A percentile compares a stretch with the other conserved stretches of the same genome.
phyloP scores from a whole-genome alignment of 2,329 filamentous ascomycete species.

The Bisporella sp. region DNA sequence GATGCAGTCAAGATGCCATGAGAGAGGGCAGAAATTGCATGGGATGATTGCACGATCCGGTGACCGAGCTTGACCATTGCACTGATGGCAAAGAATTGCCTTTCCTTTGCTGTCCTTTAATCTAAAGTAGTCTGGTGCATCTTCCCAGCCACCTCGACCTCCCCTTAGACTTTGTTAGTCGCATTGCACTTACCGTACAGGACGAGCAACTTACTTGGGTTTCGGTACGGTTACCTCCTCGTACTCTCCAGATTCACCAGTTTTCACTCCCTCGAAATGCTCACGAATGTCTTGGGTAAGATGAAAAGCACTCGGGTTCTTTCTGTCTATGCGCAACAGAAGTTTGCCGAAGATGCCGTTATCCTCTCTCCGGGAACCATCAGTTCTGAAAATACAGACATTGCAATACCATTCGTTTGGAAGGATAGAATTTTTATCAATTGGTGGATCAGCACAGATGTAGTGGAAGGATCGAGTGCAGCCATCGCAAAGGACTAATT shows the following conservation, averaged over 20 bases:
- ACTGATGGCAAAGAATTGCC: constrained; percentile 69
- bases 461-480: constrained; percentile 90
- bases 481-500: constrained; percentile 88
- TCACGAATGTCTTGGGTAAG: constrained; percentile 66
- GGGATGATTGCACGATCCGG: constrained; percentile 67
- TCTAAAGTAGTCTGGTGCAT: constrained; percentile 59
- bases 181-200: neutral
- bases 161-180: constrained; percentile 25
- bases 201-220: constrained; percentile 46
- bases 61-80: constrained; percentile 56
- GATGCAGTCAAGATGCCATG: constrained; percentile 91
- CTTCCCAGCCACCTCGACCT: constrained; percentile 45
- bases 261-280: constrained; percentile 73
- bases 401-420: constrained; percentile 82
- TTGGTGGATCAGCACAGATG: constrained; percentile 75
- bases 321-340: constrained; percentile 57
- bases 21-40: constrained; percentile 74
- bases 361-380: constrained; percentile 30
- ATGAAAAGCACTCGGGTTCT: constrained; percentile 64
- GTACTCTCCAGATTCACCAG: constrained; percentile 72
- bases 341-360: constrained; percentile 55
- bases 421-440: constrained; percentile 50
- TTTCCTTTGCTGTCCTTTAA: constrained; percentile 66
- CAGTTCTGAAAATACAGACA: constrained; percentile 50
- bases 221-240: constrained; percentile 54